These are phyloP conservation scores for Podaxis rugospora DNA, from an alignment of 768 basidiomycete species.

Conservation along the genomic window DNA sequence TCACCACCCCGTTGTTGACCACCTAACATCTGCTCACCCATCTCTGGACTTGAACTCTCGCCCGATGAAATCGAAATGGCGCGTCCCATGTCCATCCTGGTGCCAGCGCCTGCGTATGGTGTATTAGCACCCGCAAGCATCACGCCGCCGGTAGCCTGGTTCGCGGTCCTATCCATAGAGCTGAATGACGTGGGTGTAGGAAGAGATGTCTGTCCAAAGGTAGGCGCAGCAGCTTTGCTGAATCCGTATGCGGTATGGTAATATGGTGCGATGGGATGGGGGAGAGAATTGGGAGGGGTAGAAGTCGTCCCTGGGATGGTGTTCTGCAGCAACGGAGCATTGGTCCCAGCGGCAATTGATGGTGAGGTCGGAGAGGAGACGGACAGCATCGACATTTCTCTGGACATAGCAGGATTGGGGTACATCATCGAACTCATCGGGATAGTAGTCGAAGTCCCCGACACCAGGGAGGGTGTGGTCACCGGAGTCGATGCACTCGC, in stretches of 20 bases:
- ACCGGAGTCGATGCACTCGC: background rate
- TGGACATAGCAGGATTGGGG: background rate
- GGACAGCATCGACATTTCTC: background rate
- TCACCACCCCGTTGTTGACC: background rate
- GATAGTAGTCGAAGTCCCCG: background rate
- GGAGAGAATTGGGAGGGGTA: background rate
- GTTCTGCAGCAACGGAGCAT: background rate
- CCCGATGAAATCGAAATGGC: constrained; percentile 3
- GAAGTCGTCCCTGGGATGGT: background rate
- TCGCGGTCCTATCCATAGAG: background rate
- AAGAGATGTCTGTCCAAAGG: constrained; percentile 3
- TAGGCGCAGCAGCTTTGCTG: background rate
- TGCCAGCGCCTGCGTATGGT: background rate
- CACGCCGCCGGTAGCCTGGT: background rate
- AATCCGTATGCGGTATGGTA: background rate
- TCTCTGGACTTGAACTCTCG: background rate
- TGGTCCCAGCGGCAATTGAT: background rate
- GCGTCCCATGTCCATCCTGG: background rate
- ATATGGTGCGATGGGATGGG: background rate
- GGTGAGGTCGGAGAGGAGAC: background rate
- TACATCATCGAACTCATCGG: background rate
- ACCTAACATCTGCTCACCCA: background rate
- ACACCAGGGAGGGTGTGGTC: background rate
- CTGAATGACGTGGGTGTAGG: background rate
- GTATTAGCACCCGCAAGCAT: background rate